Conservation (phyloP, 805 yeast genomes). For the Babjeviella inositovora region DNA sequence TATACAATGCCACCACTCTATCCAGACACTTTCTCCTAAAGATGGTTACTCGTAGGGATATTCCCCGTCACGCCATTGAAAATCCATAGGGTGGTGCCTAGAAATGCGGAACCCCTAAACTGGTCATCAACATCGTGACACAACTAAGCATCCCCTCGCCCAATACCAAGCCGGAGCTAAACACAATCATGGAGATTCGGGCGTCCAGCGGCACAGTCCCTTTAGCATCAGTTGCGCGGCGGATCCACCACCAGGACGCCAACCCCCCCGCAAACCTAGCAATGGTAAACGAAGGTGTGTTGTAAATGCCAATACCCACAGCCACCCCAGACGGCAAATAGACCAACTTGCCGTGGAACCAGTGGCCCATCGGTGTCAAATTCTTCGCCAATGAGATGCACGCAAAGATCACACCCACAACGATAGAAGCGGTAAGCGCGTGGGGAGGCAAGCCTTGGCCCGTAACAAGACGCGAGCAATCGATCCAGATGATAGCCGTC, state of each 20-base stretch:
- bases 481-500: constrained; percentile 93
- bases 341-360: constrained; percentile 20
- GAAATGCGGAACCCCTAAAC: constrained; percentile 48
- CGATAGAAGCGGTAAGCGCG: constrained; percentile 42
- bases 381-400: constrained; percentile 50
- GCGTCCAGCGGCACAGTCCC: too few relatives aligned
- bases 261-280: constrained; percentile 90
- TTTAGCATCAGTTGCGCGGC: too few relatives aligned
- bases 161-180: constrained; percentile 80
- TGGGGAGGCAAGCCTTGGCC: constrained; percentile 82
- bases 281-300: constrained; percentile 82
- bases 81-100: constrained; percentile 4
- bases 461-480: constrained; percentile 83
- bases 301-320: constrained; percentile 92
- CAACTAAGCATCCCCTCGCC: constrained; percentile 92
- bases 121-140: constrained; percentile 62
- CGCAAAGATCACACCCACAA: constrained; percentile 57
- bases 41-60: too few relatives aligned
- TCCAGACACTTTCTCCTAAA: too few relatives aligned
- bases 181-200: constrained; percentile 65
- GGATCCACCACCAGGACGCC: constrained; percentile 42
- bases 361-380: constrained; percentile 12
- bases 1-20: too few relatives aligned
- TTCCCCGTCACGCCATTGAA: too few relatives aligned
- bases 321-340: constrained; percentile 92